These are phyloP conservation scores for Hura crepitans DNA, from an alignment of 441 rosid species.

Conservation along the genomic window DNA sequence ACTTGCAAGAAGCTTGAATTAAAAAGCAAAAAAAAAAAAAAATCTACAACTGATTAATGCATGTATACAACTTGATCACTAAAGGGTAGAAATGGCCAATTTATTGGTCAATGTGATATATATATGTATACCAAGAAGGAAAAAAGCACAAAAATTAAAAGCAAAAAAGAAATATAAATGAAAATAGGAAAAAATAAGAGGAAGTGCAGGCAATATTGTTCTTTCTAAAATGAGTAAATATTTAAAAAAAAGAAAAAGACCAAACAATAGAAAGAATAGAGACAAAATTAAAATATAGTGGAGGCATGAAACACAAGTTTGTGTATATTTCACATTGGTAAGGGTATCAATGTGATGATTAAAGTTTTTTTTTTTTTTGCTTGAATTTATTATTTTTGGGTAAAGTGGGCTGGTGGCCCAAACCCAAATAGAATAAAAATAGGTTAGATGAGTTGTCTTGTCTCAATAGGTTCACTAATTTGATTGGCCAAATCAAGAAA, in stretches of 20 bases:
- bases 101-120: background rate
- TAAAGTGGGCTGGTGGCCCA: constrained; percentile 21
- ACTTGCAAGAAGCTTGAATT: no score
- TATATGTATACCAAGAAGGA: background rate
- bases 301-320: background rate
- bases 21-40: background rate
- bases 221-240: background rate
- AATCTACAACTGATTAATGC: no score
- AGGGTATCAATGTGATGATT: background rate
- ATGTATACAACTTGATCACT: background rate
- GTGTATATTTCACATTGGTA: background rate
- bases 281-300: background rate
- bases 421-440: background rate
- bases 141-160: background rate
- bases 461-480: background rate
- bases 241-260: background rate
- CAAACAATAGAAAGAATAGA: background rate
- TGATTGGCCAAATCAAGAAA: constrained; percentile 18
- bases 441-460: constrained; percentile 11
- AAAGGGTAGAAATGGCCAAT: background rate
- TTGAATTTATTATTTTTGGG: background rate
- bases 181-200: background rate
- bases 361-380: no score
- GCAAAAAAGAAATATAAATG: background rate
- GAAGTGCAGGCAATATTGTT: constrained; percentile 6